Evolutionary conservation across 257 asterid genomes (phyloP), one percentile per base, ranked within the genome.

Genomic region (Parsonsia alboflavescens): DNA sequence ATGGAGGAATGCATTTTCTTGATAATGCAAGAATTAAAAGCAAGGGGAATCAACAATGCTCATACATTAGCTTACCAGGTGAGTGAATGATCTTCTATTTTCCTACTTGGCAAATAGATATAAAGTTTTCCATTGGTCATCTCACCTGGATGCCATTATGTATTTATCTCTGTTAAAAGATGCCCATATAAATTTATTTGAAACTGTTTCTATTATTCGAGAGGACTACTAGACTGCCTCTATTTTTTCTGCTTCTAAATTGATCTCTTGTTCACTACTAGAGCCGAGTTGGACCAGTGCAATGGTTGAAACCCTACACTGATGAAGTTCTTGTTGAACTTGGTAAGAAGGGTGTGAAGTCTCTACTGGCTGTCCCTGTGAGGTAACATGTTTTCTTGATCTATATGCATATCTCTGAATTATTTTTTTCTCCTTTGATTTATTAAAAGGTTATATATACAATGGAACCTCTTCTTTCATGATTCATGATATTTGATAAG

Each of bases 211-310:
- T 12, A n/a, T 33, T 76, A 21, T 70, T 61, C 6, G 15, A 33
- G 41, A 42, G 13, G 19, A 57, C 53, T n/a, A n/a, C 48, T 46
- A 13, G 44, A 30, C 54, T 56, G 9, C 28, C 64, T 33, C 36
- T 46, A 46, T 19, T 41, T 66, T n/a, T 63, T 24, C n/a, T 54
- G 33, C 17, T n/a, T 53, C 26, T 64, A 10, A 41, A 59, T 13
- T 70, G 16, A 41, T 77, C 52, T 7, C 21, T 56, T 44, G 19
- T 59, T 39, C 11, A 59, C 39, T 84, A 22, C 46, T 83, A 94
- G 99, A 92, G 99, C 76, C 94, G 99, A 53, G 99, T 94, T 41
- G 99, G 99, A 70, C 99, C 99, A 22, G 99, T 94, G 73, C 93
- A 94, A 74, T 94, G 99, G 98, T 81, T 94, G 79, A 94, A 94